Base-by-base conservation (phyloP, 2,329 filamentous ascomycete genomes). In the Xylariaceae sp. region DNA sequence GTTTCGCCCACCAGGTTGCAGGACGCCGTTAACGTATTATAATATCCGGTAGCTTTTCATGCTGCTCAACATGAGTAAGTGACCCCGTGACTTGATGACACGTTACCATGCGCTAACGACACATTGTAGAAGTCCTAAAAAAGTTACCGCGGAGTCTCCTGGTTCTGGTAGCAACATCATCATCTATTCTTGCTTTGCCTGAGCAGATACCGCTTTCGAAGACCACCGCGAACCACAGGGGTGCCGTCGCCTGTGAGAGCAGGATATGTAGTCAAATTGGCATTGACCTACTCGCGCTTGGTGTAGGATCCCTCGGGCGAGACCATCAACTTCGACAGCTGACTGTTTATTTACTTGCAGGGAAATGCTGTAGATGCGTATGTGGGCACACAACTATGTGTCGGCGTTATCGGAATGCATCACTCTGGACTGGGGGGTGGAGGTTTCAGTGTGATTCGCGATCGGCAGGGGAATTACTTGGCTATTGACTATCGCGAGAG, bases 401-500 rank as follows among this genome's bases (percentile, higher is more conserved):
- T 90, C 19, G 87, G 87, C 12, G 83, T 87, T 2, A 75, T 85
- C 35, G 83, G 78, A 41, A 86, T 87, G 80, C 86, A 89, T 53
- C 86, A 90, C 62, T 79, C 78, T 19, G 91, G 91, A 9, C 83
- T 96, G 41, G 90, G 89, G 19, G 91, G 91, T 7, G 91, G 93
- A 31, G 91, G 91, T 2, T 97, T 97, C 64, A 85, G 87, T 73
- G 72, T 96, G 3, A 78, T 95, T 17, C 81, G 87, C 42, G 75
- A 81, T 34, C 65, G 77, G 7, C 70, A 85, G 39, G 89, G 88
- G 15, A 71, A 72, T 15, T 94, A 90, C 59, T 89, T 95, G 58
- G 83, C 83, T 44, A 81, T 97, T 52, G 91, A 97, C 64, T 97
- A 95, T 59, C 76, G 91, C 35, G 91, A 97, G 63, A 81, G 85